Base-by-base conservation (phyloP, 2,329 filamentous ascomycete genomes). In the Fusarium luffae region DNA sequence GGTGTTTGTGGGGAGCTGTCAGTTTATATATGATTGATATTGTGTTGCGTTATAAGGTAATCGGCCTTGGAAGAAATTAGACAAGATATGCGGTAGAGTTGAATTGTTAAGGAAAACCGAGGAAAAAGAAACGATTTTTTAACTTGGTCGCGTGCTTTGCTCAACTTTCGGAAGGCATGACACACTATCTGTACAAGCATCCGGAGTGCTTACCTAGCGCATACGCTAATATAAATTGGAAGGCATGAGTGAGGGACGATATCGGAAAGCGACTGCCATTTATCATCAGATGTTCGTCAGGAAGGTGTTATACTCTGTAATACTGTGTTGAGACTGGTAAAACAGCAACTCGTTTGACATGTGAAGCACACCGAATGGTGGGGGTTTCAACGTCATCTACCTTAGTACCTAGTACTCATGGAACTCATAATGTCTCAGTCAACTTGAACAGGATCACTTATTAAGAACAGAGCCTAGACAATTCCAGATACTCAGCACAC, bases 91-190 rank as follows among this genome's bases (percentile, higher is more conserved):
- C 32, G 18, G 13, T 16, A 7, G n/a, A 41, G 37, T 48, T 25
- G 27, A 37, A 42, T 37, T 27, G 8, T 23, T 16, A 43, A 12
- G 21, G 16, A 51, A 21, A 25, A 47, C 28, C 10, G 14, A 59
- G 14, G n/a, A 30, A 43, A 51, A 43, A 51, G 37, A 54, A 49
- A 28, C 21, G 23, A 14, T 55, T 34, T 64, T 64, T 19, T 30
- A 13, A 16, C 41, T 27, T 54, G 67, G 68, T 71, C 63, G 68
- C 68, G 68, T 70, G 68, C 68, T 64, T 62, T 58, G 10, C 25
- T 54, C n/a, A 19, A 25, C 41, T 51, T 46, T 65, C 43, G 54
- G 48, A 60, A 61, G 55, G 57, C 54, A 57, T 23, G 49, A 52
- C 34, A 41, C 42, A 21, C 44, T 44, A 40, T 46, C 21, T 11